phyloP scores from a whole-genome alignment of 306 rosid genomes.

The Echinosophora koreensis region DNA sequence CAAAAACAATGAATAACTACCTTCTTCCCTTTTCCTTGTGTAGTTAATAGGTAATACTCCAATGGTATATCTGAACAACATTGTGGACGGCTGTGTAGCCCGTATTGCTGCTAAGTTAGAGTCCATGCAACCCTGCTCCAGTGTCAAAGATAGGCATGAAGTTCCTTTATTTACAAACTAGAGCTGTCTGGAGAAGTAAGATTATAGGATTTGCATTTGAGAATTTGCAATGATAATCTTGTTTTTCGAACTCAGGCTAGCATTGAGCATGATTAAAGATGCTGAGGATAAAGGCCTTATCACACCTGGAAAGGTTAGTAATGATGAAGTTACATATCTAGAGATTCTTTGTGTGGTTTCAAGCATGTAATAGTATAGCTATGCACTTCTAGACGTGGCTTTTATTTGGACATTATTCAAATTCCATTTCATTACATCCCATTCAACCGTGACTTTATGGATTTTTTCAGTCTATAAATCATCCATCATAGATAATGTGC shows the following conservation, averaged over 20 bases:
- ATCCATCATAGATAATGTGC: neutral
- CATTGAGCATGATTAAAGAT: conserved; percentile 75
- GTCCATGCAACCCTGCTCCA: conserved; percentile 81
- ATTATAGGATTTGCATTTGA: neutral
- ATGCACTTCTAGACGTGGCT: neutral
- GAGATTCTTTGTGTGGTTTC: neutral
- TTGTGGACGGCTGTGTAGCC: conserved; percentile 80
- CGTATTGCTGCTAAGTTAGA: conserved; percentile 90
- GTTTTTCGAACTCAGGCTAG: conserved; percentile 58
- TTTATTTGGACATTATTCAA: neutral
- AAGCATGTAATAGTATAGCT: neutral
- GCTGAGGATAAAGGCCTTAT: conserved; percentile 79
- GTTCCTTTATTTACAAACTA: conserved; percentile 26
- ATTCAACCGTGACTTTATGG: neutral
- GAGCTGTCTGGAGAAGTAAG: neutral
- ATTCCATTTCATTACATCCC: neutral
- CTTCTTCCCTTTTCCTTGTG: conserved; percentile 26
- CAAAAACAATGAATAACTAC: neutral
- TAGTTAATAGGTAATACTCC: conserved; percentile 90
- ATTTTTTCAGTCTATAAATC: neutral
- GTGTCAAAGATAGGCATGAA: conserved; percentile 78
- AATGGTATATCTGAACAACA: conserved; percentile 76
- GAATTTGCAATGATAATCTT: conserved; percentile 1
- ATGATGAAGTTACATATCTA: neutral
- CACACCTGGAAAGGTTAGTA: conserved; percentile 78